Evolutionary conservation across 768 basidiomycete species (phyloP), one percentile per base, ranked within the genome.

Genomic region (Termitomyces sp.): DNA sequence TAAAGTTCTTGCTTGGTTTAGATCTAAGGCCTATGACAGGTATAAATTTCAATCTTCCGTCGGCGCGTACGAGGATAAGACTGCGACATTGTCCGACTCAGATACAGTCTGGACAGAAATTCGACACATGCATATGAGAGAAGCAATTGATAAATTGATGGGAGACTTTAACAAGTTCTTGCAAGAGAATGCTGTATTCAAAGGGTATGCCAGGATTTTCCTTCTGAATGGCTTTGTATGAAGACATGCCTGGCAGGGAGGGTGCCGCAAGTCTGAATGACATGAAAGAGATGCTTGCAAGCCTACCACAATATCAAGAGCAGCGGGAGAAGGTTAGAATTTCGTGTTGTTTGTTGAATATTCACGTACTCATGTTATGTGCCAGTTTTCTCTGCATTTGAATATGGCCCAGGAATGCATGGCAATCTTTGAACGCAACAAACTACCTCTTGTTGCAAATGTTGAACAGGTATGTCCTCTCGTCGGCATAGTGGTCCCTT

Each of bases 261-360:
- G 87, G 89, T 48, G 92, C 91, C 9, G 90, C 92, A 51, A 95
- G 86, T 67, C 73, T 99, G 51, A 96, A 95, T 69, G 96, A 98
- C 74, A 96, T 99, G 92, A 98, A 97, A 74, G 97, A 99, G 69
- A 97, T 98, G 96, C 80, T 99, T 38, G 97, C 97, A 37, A 93
- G 80, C 69, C 72, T 99, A 63, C 95, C 96, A 2, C 94, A 97
- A 74, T 97, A 91, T 67, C 92, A 96, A 75, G 95, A 97, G 65
- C 91, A 94, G 66, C 84, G 96, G 60, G 96, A 99, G 72, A 95
- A 94, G 85, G 94, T 90, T 42, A 20, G 74, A 62, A 15, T 20
- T 32, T 62, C 36, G 29, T 46, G 4, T 45, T 34, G 15, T 38
- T 59, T n/a, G 48, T 25, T n/a, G 31, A 49, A 7, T 53, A 8